phyloP scores from a whole-genome alignment of 1,284 basidiomycete genomes.

The Schizophyllum amplum region DNA sequence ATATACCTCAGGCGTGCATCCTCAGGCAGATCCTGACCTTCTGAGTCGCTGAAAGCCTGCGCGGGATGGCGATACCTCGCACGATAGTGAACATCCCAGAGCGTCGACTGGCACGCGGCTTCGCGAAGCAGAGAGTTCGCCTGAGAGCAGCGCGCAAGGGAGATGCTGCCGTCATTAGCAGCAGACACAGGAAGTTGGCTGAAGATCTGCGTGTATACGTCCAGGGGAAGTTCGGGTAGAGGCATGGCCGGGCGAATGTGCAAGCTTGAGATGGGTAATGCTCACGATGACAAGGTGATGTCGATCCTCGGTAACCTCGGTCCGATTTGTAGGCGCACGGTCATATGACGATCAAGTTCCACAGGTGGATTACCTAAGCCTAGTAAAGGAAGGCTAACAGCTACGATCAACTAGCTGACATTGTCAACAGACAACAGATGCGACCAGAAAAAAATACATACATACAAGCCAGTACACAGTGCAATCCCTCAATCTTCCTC shows the following conservation, averaged over 20 bases:
- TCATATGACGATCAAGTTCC: not conserved
- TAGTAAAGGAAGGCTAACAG: not conserved
- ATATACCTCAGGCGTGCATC: conserved; percentile 37
- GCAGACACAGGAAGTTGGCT: conserved; percentile 20
- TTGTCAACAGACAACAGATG: not conserved
- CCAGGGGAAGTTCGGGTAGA: conserved; percentile 10
- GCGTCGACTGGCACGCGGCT: conserved; percentile 15
- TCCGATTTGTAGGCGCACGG: not conserved
- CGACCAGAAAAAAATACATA: not conserved
- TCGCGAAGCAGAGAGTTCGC: conserved; percentile 20
- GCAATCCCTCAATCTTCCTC: conserved; percentile 11
- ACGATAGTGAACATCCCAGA: conserved; percentile 47
- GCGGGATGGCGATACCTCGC: conserved; percentile 36
- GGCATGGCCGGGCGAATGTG: conserved; percentile 1
- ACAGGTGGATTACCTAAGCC: not conserved
- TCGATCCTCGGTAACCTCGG: not conserved
- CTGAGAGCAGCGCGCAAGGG: conserved; percentile 21
- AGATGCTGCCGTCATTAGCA: conserved; percentile 16
- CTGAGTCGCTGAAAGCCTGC: conserved; percentile 19
- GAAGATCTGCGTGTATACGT: conserved; percentile 18
- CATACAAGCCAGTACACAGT: not conserved
- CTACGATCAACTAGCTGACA: not conserved
- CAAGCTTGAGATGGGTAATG: not conserved
- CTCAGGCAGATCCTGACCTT: conserved; percentile 26
- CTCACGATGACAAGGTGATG: not conserved